Conservation (phyloP, 2,329 filamentous ascomycete genomes). For the Neofusicoccum sp. region DNA sequence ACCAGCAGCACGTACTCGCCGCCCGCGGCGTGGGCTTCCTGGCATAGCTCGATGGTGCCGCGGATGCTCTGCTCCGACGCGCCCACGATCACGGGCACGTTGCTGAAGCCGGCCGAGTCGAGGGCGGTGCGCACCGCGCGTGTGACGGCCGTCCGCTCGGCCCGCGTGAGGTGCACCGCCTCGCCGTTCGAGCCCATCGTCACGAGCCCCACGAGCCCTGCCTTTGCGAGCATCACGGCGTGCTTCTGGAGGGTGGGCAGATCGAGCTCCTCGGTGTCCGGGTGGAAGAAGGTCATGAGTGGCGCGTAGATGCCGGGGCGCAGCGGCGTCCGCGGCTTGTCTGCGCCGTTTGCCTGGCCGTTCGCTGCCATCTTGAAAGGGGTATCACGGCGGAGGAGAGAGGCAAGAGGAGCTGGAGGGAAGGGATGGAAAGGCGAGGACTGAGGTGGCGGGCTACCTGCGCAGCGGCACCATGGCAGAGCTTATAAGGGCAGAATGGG, state of each 20-base stretch:
- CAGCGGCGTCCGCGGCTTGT: slow-evolving; percentile 57
- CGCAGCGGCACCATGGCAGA: slow-evolving; percentile 21
- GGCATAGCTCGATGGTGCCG: slow-evolving; percentile 75
- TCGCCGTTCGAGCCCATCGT: slow-evolving; percentile 92
- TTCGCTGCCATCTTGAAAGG: slow-evolving; percentile 30
- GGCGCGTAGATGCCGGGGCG: slow-evolving; percentile 85
- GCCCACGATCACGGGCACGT: slow-evolving; percentile 80
- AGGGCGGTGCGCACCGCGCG: slow-evolving; percentile 78
- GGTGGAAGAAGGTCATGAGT: slow-evolving; percentile 88
- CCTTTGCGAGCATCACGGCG: slow-evolving; percentile 73
- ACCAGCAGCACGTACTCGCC: slow-evolving; percentile 81
- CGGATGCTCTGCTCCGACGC: slow-evolving; percentile 80
- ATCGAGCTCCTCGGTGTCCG: slow-evolving; percentile 82
- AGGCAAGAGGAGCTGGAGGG: not conserved
- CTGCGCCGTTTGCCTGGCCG: slow-evolving; percentile 34
- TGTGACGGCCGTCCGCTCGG: slow-evolving; percentile 76
- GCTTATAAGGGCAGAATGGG: slow-evolving; percentile 10
- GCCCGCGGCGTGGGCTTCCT: slow-evolving; percentile 67
- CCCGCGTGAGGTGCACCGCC: slow-evolving; percentile 78
- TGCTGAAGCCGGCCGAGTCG: slow-evolving; percentile 74
- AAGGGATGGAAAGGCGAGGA: not conserved
- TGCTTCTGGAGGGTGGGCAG: slow-evolving; percentile 78
- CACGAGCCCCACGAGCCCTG: slow-evolving; percentile 78
- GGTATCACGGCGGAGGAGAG: slow-evolving; percentile 22
- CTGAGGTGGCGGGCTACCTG: not conserved